Percentiles rank a stretch among this genome's conserved stretches.
These are phyloP conservation scores for Cystobasidiopsis lactophilus DNA, from an alignment of 768 basidiomycete species.

Conservation along the genomic window DNA sequence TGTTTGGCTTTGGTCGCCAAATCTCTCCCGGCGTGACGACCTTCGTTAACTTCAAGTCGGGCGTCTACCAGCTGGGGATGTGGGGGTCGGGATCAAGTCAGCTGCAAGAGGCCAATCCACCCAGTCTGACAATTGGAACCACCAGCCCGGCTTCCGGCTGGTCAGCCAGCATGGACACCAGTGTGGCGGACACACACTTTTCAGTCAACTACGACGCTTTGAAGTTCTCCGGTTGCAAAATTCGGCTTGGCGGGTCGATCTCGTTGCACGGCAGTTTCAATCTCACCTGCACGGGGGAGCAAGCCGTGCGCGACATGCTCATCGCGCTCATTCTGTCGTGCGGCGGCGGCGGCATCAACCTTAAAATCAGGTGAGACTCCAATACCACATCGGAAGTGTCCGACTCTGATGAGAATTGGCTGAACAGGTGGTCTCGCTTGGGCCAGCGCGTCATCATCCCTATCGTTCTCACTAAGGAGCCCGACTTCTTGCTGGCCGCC, in stretches of 20 bases:
- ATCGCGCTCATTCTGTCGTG: slow-evolving; percentile 4
- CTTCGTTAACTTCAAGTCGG: slow-evolving; percentile 22
- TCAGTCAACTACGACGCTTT: no score
- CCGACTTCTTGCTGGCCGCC: slow-evolving; percentile 22
- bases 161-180: not conserved
- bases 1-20: slow-evolving; percentile 22
- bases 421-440: slow-evolving; percentile 23
- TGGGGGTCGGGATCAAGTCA: slow-evolving; percentile 19
- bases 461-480: slow-evolving; percentile 21
- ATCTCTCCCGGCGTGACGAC: slow-evolving; percentile 24
- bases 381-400: no score
- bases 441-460: slow-evolving; percentile 23
- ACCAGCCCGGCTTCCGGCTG: slow-evolving; percentile 9
- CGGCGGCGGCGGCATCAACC: not conserved
- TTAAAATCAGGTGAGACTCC: no score
- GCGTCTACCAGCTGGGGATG: slow-evolving; percentile 23
- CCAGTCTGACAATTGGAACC: slow-evolving; percentile 14
- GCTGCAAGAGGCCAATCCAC: slow-evolving; percentile 5
- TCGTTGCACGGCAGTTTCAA: no score
- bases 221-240: no score
- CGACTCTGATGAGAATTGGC: no score
- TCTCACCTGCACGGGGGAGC: no score
- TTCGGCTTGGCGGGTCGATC: not conserved
- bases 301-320: no score
- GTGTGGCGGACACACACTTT: not conserved